Percentiles rank a stretch among this genome's conserved stretches.
Conservation (phyloP, 2,329 filamentous ascomycete species). For the Alternaria alternata region DNA sequence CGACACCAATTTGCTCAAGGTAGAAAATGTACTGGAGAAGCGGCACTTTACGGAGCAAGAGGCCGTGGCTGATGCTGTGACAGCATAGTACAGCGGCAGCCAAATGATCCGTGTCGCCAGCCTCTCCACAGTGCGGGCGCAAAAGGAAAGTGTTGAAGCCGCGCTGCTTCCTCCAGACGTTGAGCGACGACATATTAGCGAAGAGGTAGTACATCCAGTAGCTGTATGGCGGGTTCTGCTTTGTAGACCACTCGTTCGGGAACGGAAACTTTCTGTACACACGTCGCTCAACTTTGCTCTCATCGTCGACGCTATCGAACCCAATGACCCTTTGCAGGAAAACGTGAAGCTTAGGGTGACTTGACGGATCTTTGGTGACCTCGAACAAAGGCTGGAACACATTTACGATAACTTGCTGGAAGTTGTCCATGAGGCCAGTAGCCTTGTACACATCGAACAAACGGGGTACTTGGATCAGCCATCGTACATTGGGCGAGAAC, state of each 20-base stretch:
- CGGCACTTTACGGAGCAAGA: conserved; percentile 91
- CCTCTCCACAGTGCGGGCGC: conserved; percentile 94
- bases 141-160: conserved; percentile 96
- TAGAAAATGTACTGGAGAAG: conserved; percentile 97
- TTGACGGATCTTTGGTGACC: conserved; percentile 85
- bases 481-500: conserved; percentile 96
- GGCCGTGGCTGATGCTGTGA: conserved; percentile 95
- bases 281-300: conserved; percentile 93
- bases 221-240: conserved; percentile 96
- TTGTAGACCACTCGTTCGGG: conserved; percentile 85
- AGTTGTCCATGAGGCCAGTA: conserved; percentile 84
- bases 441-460: conserved; percentile 96
- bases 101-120: conserved; percentile 94
- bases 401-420: conserved; percentile 89
- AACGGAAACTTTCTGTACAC: conserved; percentile 96
- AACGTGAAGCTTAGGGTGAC: conserved; percentile 90
- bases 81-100: conserved; percentile 90
- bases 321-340: conserved; percentile 96
- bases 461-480: conserved; percentile 94
- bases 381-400: conserved; percentile 94
- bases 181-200: conserved; percentile 91
- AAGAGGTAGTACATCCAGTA: conserved; percentile 99
- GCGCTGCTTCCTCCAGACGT: conserved; percentile 86
- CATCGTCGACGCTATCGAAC: conserved; percentile 97
- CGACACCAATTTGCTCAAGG: conserved; percentile 95